Conservation (phyloP, 1,139 yeast species). For the Candida pseudoviswanathii region DNA sequence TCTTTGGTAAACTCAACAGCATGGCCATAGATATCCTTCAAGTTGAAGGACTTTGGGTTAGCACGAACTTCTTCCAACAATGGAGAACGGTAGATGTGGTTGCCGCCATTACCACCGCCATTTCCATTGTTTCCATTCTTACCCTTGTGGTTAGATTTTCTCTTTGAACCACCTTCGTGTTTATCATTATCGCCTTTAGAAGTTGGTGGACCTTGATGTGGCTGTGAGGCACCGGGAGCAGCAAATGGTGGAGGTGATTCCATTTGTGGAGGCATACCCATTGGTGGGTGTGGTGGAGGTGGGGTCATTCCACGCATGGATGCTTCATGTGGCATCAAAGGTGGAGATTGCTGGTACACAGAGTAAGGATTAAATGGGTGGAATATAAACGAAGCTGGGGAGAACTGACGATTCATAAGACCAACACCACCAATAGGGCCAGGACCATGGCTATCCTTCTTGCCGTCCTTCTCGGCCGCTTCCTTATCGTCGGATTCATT, state of each 20-base stretch:
- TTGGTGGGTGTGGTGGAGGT: slow-evolving; percentile 12
- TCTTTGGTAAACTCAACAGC: slow-evolving; percentile 93
- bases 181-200: slow-evolving; percentile 3
- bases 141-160: slow-evolving; percentile 7
- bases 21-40: slow-evolving; percentile 81
- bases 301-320: slow-evolving; percentile 12
- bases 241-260: not conserved
- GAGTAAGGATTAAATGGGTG: slow-evolving; percentile 54
- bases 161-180: slow-evolving; percentile 2
- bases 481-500: slow-evolving; percentile 2
- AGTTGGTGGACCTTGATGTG: not conserved
- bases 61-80: slow-evolving; percentile 84
- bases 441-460: slow-evolving; percentile 2
- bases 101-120: slow-evolving; percentile 23
- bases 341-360: slow-evolving; percentile 38
- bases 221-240: not conserved
- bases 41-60: slow-evolving; percentile 61
- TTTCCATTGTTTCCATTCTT: not conserved
- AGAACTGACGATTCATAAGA: slow-evolving; percentile 36
- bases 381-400: slow-evolving; percentile 43
- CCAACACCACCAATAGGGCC: slow-evolving; percentile 42
- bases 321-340: slow-evolving; percentile 22
- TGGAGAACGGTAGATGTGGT: slow-evolving; percentile 71
- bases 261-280: slow-evolving; percentile 4
- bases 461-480: slow-evolving; percentile 5